Evolutionary conservation across 257 asterid genomes (phyloP).

Genomic region (Penstemon newberryi): DNA sequence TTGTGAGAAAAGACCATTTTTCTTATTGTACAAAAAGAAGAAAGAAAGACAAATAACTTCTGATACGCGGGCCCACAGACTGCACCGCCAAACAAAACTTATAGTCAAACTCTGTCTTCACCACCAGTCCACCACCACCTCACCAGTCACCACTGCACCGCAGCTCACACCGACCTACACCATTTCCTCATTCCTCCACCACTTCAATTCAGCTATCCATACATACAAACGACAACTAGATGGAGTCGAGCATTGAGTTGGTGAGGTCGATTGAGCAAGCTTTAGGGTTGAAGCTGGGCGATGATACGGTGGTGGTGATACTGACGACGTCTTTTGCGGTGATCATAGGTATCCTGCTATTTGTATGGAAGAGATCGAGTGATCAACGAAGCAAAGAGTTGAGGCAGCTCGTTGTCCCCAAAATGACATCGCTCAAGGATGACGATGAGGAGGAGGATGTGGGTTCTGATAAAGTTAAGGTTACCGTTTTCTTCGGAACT

Average conservation of each 20-base stretch:
- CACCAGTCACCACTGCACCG: slow-evolving; percentile 1
- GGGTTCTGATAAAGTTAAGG: slow-evolving; percentile 58
- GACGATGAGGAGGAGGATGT: slow-evolving; percentile 54
- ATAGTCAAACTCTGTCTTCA: too few relatives aligned
- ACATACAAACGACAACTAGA: neutral
- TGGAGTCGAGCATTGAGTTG: slow-evolving; percentile 57
- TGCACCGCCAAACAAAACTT: neutral
- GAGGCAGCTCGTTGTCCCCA: slow-evolving; percentile 48
- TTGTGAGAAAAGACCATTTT: too few relatives aligned
- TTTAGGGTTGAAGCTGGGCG: slow-evolving; percentile 55
- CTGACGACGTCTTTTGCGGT: slow-evolving; percentile 68
- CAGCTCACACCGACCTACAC: slow-evolving; percentile 15
- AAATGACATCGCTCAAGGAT: slow-evolving; percentile 27
- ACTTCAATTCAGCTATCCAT: neutral
- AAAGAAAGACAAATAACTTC: too few relatives aligned
- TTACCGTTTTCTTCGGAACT: slow-evolving; percentile 70
- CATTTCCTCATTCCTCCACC: neutral
- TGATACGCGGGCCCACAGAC: too few relatives aligned
- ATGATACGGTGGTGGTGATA: slow-evolving; percentile 42
- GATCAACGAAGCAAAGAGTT: slow-evolving; percentile 44
- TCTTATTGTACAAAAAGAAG: too few relatives aligned
- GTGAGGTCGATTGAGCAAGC: slow-evolving; percentile 55
- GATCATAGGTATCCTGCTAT: slow-evolving; percentile 47
- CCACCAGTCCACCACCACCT: neutral
- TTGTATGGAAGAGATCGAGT: slow-evolving; percentile 65